Evolutionary conservation across 164 flowering plant species (phyloP), one percentile per base, ranked within the genome.

Genomic region (Buxus sempervirens): DNA sequence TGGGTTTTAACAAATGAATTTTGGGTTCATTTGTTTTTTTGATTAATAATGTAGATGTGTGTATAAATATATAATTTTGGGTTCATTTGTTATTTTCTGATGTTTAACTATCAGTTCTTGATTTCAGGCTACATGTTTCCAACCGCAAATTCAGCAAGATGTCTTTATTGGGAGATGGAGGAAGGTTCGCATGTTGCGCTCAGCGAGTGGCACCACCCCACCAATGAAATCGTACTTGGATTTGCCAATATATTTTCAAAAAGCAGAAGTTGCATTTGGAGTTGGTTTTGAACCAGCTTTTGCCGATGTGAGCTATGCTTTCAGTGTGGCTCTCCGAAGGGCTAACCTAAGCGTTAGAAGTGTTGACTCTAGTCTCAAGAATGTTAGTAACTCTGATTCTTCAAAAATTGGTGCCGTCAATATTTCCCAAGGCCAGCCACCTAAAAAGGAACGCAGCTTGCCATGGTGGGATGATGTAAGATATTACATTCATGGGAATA

Each of bases 391-490:
- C 36, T 61, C 79, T 15, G 60, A 54, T 38, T 9, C 25, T 58
- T n/a, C 36, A 21, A 73, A 54, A 54, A 55, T 20, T 36, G 28
- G 61, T 36, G 59, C 13, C 66, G 18, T 22, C 24, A 64, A 56
- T 45, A 16, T 58, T 61, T 42, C 65, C 22, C 49, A 26, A 53
- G 32, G 67, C 76, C 86, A 69, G 59, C 97, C 90, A 2, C 93
- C 96, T 9, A 96, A 91, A 79, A 96, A 89, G 75, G 99, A 96
- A 67, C 77, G 80, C 58, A 93, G 94, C 82, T 86, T 96, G 65
- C 99, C 99, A 51, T 96, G 99, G 99, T 96, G 99, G 99, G 99
- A 96, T 81, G 99, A 96, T 49, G 77, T 90, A 65, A 82, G 99
- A 74, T 78, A 93, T 76, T 96, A 96, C 54, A 79, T 96, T 62